A percentile compares a stretch with the other conserved stretches of the same genome.
These are phyloP conservation scores for Adiantum capillusveneris DNA, from an alignment of 75 land plant species.

Conservation along the genomic window DNA sequence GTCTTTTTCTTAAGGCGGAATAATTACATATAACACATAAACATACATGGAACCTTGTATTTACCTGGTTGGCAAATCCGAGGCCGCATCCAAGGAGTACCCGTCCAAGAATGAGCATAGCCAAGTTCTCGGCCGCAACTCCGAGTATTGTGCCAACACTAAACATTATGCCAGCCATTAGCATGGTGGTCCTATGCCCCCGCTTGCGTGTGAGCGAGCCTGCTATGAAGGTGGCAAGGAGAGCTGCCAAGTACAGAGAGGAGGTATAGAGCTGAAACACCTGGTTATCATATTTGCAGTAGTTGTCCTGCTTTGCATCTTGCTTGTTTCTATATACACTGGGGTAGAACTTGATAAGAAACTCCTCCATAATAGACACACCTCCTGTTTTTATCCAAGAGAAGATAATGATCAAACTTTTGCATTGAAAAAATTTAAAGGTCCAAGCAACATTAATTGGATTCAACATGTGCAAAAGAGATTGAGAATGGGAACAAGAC, in stretches of 20 bases:
- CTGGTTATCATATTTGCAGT: too few species aligned
- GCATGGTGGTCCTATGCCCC: constrained; percentile 30
- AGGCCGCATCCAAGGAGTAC: constrained; percentile 32
- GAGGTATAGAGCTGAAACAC: constrained; percentile 34
- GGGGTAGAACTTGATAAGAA: constrained; percentile 23
- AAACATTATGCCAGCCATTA: constrained; percentile 20
- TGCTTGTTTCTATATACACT: constrained; percentile 3
- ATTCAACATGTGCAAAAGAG: too few species aligned
- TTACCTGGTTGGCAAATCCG: constrained; percentile 36
- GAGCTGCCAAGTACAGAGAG: constrained; percentile 30
- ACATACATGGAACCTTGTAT: too few species aligned
- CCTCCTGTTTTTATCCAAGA: too few species aligned
- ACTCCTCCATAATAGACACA: constrained; percentile 23
- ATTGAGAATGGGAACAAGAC: too few species aligned
- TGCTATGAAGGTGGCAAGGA: not conserved
- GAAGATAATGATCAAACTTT: too few species aligned
- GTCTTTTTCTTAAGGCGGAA: too few species aligned
- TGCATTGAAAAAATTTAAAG: too few species aligned
- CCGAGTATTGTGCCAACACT: constrained; percentile 24
- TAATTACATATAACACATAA: too few species aligned
- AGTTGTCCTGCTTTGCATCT: not conserved
- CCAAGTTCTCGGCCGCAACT: constrained; percentile 15
- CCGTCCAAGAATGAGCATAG: not conserved
- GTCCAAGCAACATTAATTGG: too few species aligned
- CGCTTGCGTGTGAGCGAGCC: constrained; percentile 9